A percentile compares a stretch with the other conserved stretches of the same genome.
phyloP scores from a whole-genome alignment of 1,284 basidiomycete species.

The Boletus smithii region DNA sequence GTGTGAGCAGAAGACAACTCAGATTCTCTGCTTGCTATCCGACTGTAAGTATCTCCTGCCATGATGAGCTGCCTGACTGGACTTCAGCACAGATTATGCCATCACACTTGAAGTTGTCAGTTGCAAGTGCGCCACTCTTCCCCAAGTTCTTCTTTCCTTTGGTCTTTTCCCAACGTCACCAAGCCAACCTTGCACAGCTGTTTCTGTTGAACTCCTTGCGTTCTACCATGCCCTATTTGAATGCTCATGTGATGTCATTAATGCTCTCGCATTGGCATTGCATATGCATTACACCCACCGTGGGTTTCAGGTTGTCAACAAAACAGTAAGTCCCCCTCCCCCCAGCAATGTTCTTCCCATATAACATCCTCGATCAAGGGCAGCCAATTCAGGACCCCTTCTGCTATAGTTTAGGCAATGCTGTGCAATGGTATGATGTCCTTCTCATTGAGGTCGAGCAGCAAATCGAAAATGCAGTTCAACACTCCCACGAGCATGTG shows the following conservation, averaged over 20 bases:
- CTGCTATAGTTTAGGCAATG: not conserved
- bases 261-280: conserved; percentile 1
- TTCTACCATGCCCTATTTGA: conserved; percentile 3
- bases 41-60: too few relatives aligned
- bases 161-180: conserved; percentile 5
- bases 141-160: conserved; percentile 2
- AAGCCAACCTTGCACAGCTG: conserved; percentile 2
- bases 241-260: conserved; percentile 5
- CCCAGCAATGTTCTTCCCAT: too few relatives aligned
- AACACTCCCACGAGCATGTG: not conserved
- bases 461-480: not conserved
- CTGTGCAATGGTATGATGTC: conserved; percentile 1
- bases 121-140: not conserved
- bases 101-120: not conserved
- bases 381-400: not conserved
- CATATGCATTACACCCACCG: not conserved
- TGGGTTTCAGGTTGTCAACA: conserved; percentile 1
- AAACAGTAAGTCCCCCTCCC: too few relatives aligned
- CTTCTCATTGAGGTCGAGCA: not conserved
- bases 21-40: too few relatives aligned
- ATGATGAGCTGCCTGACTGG: too few relatives aligned
- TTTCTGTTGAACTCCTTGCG: not conserved
- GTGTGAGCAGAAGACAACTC: too few relatives aligned
- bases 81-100: not conserved
- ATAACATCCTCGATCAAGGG: too few relatives aligned